Base-by-base conservation (phyloP, 768 basidiomycete genomes). In the Tulasnella sp. region DNA sequence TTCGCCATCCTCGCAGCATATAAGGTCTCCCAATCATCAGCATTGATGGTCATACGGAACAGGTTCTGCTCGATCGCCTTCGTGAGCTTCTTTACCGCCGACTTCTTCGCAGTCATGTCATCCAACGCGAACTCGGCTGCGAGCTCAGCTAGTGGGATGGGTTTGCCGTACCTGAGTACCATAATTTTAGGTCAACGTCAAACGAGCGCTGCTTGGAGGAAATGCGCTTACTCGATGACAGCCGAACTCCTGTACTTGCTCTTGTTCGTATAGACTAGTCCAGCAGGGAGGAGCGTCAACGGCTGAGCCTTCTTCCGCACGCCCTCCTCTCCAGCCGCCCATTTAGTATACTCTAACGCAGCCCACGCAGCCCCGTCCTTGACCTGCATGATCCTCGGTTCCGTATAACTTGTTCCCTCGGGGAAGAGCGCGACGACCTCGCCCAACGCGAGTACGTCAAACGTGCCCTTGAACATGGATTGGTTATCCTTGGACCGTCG, bases 221-320 rank as follows among this genome's bases (percentile, higher is more conserved):
- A 83, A 70, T 65, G 30, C 45, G 64, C 68, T 58, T 55, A 72
- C 71, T 71, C 62, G 51, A 75, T 64, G 75, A 88, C 73, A 61
- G 93, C 94, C 65, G 81, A 73, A 69, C 91, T 94, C 63, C 94
- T 78, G 69, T 98, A 99, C 75, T 94, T 95, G 34, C 86, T 82
- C 72, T 99, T 98, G 74, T 97, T 85, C 58, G 89, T 91, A 71
- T 98, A 98, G 13, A 91, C 90, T 63, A 99, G 92, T 3, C 88
- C 83, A 21, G 84, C 82, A 5, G 94, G 92, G 41, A 95, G 73
- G 64, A 97, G 79, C 26, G 78, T 74, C 3, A 88, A 78, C 23
- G 79, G 77, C 65, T 77, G 72, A 3, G 67, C 69, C 53, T 62
- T 54, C 61, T 58, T 65, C 27, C 56, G 63, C 50, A 53, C 71